Conservation (phyloP, 441 rosid genomes). For the Jatropha podagrica region DNA sequence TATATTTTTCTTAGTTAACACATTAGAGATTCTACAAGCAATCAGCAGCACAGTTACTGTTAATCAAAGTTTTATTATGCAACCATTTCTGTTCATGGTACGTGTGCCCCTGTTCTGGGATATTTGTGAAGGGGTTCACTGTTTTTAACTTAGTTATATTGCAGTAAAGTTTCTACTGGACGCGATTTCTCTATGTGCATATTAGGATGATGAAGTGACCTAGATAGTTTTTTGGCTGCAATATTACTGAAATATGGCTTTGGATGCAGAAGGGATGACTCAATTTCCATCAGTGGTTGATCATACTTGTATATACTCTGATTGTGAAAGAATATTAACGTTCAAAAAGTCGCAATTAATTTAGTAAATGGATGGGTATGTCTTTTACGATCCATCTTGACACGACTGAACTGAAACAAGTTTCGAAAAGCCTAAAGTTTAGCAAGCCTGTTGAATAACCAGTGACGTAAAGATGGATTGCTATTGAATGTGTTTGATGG, state of each 20-base stretch:
- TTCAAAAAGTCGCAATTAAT: neutral
- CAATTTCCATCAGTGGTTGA: neutral
- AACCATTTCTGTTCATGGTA: neutral
- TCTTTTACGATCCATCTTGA: conserved; percentile 1
- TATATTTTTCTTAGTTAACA: neutral
- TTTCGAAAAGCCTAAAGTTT: neutral
- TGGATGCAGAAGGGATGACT: neutral
- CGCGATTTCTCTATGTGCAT: neutral
- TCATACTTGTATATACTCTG: neutral
- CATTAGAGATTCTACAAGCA: neutral
- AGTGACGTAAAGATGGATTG: neutral
- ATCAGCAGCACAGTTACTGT: neutral
- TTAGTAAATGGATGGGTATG: neutral
- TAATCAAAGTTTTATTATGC: neutral
- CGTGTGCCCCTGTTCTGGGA: neutral
- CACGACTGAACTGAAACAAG: neutral
- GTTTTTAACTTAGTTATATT: neutral
- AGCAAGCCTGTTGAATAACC: neutral
- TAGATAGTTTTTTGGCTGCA: neutral
- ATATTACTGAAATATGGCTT: neutral
- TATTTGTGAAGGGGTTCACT: neutral
- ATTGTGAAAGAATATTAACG: neutral
- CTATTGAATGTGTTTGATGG: neutral
- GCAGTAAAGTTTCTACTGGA: neutral
- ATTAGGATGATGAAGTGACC: neutral